Conservation (phyloP, 2,329 filamentous ascomycete genomes). For the Clonostachys rhizophaga region DNA sequence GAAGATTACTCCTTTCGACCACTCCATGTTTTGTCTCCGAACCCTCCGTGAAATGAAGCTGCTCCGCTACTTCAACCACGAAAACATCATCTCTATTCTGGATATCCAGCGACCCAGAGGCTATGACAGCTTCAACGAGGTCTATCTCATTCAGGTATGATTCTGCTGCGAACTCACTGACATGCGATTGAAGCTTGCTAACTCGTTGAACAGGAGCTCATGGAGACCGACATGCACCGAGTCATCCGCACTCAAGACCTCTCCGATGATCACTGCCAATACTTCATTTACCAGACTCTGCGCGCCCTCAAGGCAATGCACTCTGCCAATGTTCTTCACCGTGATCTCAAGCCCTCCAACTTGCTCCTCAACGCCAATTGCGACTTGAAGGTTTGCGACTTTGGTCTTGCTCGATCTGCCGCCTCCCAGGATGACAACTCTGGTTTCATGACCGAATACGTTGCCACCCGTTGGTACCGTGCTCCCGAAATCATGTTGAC, state of each 20-base stretch:
- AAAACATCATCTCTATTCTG: constrained; percentile 99
- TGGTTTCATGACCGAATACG: constrained; percentile 99
- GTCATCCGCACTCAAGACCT: constrained; percentile 98
- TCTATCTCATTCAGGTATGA: constrained; percentile 93
- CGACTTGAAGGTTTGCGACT: constrained; percentile 98
- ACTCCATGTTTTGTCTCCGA: constrained; percentile 97
- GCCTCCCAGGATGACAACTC: constrained; percentile 98
- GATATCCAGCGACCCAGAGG: constrained; percentile 97
- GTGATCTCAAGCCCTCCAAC: constrained; percentile 97
- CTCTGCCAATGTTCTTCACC: constrained; percentile 95
- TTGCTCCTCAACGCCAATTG: constrained; percentile 97
- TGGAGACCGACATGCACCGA: constrained; percentile 99
- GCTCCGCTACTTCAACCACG: constrained; percentile 97
- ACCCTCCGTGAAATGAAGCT: constrained; percentile 99
- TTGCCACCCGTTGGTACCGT: constrained; percentile 97
- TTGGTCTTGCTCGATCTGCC: constrained; percentile 72
- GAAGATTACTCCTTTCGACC: constrained; percentile 99
- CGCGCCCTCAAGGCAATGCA: constrained; percentile 99
- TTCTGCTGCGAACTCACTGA: background rate
- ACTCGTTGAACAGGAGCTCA: constrained; percentile 67
- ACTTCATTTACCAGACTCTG: constrained; percentile 99
- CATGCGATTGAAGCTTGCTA: background rate
- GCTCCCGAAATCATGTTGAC: constrained; percentile 99
- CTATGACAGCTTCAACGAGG: constrained; percentile 94
- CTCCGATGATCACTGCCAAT: constrained; percentile 98